These are phyloP conservation scores for Chimonanthus praecox DNA, from an alignment of 164 flowering plant species.

Conservation along the genomic window DNA sequence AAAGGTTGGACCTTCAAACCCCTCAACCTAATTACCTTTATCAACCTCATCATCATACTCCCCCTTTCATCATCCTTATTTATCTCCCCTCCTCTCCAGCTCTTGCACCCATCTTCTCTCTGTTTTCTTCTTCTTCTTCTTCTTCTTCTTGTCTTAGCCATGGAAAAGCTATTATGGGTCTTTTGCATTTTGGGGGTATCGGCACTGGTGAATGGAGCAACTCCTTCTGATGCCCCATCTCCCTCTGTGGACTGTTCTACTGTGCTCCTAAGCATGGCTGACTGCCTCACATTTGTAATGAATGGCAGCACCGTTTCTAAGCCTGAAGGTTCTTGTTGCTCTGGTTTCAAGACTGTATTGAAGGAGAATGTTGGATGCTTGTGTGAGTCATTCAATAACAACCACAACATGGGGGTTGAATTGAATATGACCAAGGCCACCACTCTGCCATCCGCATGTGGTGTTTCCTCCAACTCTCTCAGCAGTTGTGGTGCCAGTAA, in stretches of 20 bases:
- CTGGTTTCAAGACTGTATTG: conserved; percentile 60
- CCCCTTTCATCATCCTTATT: too few species aligned
- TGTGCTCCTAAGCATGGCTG: conserved; percentile 46
- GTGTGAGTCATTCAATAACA: conserved; percentile 50
- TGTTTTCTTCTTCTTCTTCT: too few species aligned
- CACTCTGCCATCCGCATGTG: conserved; percentile 58
- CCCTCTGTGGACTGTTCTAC: conserved; percentile 58
- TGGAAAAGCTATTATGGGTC: conserved; percentile 7
- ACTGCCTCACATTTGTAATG: conserved; percentile 51
- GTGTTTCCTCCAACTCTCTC: conserved; percentile 38
- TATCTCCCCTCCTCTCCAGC: too few species aligned
- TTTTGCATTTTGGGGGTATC: conserved; percentile 7
- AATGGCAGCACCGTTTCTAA: conserved; percentile 42
- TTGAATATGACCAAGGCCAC: conserved; percentile 53
- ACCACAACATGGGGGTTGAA: conserved; percentile 47
- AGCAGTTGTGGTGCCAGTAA: conserved; percentile 38
- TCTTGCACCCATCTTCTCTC: too few species aligned
- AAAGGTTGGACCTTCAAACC: too few species aligned
- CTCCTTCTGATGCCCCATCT: conserved; percentile 18
- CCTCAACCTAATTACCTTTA: too few species aligned
- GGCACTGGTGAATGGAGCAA: conserved; percentile 14
- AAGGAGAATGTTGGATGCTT: conserved; percentile 47
- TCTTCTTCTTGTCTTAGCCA: neutral
- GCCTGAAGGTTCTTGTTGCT: conserved; percentile 59
- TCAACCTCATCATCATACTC: too few species aligned